Conservation (phyloP, 768 basidiomycete genomes). For the Boletus tomentosulus region DNA sequence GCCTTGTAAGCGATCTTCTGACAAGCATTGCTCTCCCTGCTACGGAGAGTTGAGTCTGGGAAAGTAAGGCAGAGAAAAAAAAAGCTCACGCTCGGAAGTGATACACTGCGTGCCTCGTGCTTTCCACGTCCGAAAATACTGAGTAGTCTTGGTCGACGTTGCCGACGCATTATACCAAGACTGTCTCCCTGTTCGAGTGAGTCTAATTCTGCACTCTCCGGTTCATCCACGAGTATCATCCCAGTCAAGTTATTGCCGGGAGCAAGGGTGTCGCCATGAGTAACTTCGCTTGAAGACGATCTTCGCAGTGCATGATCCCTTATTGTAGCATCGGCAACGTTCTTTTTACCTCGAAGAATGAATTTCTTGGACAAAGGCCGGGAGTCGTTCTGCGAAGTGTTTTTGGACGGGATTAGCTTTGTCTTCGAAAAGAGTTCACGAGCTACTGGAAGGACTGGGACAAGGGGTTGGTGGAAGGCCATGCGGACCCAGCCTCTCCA, state of each 20-base stretch:
- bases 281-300: constrained; percentile 20
- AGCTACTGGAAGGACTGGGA: constrained; percentile 75
- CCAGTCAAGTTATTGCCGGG: constrained; percentile 21
- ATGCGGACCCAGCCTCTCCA: constrained; percentile 84
- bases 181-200: constrained; percentile 12
- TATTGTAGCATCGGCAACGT: constrained; percentile 9
- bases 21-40: constrained; percentile 7
- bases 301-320: constrained; percentile 10
- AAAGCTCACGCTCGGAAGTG: constrained; percentile 12
- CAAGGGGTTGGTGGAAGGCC: constrained; percentile 74
- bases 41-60: neutral
- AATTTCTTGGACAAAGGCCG: constrained; percentile 22
- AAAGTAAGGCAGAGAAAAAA: neutral
- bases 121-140: constrained; percentile 26
- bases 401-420: constrained; percentile 53
- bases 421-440: constrained; percentile 76
- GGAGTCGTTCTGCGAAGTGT: constrained; percentile 25
- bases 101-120: constrained; percentile 3
- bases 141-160: constrained; percentile 30
- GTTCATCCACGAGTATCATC: constrained; percentile 38
- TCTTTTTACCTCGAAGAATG: constrained; percentile 18
- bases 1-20: constrained; percentile 2
- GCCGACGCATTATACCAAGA: constrained; percentile 13
- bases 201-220: constrained; percentile 32
- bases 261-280: neutral